Base-by-base conservation (phyloP, 495 filamentous ascomycete species). In the Parachaetomium inaequale region DNA sequence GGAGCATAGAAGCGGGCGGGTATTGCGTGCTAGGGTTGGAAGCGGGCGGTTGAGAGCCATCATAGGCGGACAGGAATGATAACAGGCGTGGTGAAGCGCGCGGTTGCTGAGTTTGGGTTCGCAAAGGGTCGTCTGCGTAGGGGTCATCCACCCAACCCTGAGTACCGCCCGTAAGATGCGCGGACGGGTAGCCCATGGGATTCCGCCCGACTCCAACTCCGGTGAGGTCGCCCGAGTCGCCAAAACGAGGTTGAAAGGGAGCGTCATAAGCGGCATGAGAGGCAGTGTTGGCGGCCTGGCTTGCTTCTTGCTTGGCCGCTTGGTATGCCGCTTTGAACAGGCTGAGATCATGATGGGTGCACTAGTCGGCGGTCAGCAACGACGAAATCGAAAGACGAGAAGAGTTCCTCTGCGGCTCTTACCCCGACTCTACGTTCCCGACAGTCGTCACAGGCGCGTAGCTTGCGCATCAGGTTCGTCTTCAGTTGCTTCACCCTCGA, bases 401-500 rank as follows among this genome's bases (percentile, higher is more conserved):
- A 17, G 6, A 49, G 11, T 17, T 19, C 17, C 3, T 19, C 14
- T 14, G 11, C 8, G 34, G 34, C 3, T 21, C 66, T 54, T 55
- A 72, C 72, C 40, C 28, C 28, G 8, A 74, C 71, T 29, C 50
- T 66, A 8, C 72, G 70, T 8, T 15, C 19, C 11, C 55, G 58
- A 63, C 72, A 74, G 0, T 55, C 59, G 0, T 50, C 32, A 28
- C 72, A 74, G 26, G 69, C 72, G 23, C 67, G 55, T 12, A 70
- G 26, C 53, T 67, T 67, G 17, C 72, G 72, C 40, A 72, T 56
- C 17, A 74, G 64, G 3, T 65, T 66, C 26, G 72, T 61, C 40
- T 52, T 63, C 7, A 57, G 50, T 17, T 61, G 71, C 11, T 49
- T 40, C 5, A 21, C 4, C 17, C 53, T 25, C 2, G 58, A 49